Base-by-base conservation (phyloP, 768 basidiomycete species). In the Lactifluus pinguis region DNA sequence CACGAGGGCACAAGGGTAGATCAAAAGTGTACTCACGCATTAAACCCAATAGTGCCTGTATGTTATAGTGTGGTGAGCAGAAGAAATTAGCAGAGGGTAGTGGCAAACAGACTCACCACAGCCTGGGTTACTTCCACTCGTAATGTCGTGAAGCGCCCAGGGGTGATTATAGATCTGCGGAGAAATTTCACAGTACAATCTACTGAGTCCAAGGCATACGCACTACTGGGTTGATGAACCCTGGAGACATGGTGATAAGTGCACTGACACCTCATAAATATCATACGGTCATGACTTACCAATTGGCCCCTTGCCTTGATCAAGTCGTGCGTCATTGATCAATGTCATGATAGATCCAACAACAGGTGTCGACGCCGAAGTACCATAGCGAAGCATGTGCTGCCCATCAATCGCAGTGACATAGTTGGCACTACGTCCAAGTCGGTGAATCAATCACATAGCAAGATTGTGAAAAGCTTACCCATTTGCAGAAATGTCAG, bases 241-340 rank as follows among this genome's bases (percentile, higher is more conserved):
- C 59, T 60, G 11, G 6, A 48, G 38, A 30, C 14, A 36, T 17
- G 3, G 9, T n/a, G 15, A 30, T 55, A 38, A 60, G 38, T 15
- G 1, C 21, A 13, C 19, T 8, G 9, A n/a, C 2, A 34, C 14
- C 6, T 8, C 8, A 14, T 32, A 48, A 41, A 45, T 21, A 21
- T 6, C n/a, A 15, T 14, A 4, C 17, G n/a, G 49, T 11, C 6
- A 10, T 3, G 19, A 49, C 59, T 7, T 19, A 60, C 59, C 59
- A 17, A 60, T 2, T 42, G 59, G 19, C 11, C 8, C 4, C 25
- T 75, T 75, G 10, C 71, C 69, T 3, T 57, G 41, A 1, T 68
- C 66, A 38, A 75, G 62, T 19, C 74, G 72, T 1, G 72, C 74
- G 53, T 75, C 74, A 66, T 76, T 76, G 55, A 76, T 68, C 11